A percentile compares a stretch with the other conserved stretches of the same genome.
Evolutionary conservation across 2,329 filamentous ascomycete species (phyloP).

Genomic region (Penicillium decumbens): DNA sequence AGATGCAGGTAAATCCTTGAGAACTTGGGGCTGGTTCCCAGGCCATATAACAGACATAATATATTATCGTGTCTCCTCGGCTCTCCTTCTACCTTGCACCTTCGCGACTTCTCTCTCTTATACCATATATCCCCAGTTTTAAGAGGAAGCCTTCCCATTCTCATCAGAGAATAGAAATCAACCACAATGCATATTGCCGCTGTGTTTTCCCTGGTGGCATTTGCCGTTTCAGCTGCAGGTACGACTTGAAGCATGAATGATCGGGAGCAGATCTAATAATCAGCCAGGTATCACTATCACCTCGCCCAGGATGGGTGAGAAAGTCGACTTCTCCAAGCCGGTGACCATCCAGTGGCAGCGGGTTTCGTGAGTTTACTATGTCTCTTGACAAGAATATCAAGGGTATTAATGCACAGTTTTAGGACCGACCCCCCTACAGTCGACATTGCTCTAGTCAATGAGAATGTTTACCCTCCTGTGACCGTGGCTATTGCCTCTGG

Average conservation of each 20-base stretch:
- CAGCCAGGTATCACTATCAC: constrained; percentile 34
- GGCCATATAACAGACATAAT: constrained; percentile 10
- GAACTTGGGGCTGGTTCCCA: neutral
- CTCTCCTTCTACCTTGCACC: constrained; percentile 4
- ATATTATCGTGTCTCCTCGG: constrained; percentile 1
- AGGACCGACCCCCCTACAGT: constrained; percentile 42
- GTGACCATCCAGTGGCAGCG: constrained; percentile 40
- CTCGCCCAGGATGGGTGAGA: constrained; percentile 29
- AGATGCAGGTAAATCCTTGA: constrained; percentile 2
- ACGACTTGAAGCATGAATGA: constrained; percentile 1
- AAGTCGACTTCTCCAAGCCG: constrained; percentile 36
- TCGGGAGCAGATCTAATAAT: neutral
- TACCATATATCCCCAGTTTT: neutral
- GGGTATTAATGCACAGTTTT: neutral
- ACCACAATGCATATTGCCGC: constrained; percentile 29
- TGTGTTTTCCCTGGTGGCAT: constrained; percentile 23
- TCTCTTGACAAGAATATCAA: neutral
- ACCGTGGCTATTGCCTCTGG: constrained; percentile 31
- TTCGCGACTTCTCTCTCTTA: neutral
- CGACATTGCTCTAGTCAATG: constrained; percentile 43
- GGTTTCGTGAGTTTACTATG: constrained; percentile 28
- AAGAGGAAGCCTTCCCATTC: neutral
- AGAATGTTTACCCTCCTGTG: constrained; percentile 33
- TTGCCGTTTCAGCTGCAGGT: constrained; percentile 32
- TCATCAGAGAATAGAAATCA: neutral